Base-by-base conservation (phyloP, 2,329 filamentous ascomycete species). In the Curvularia eragrostidis region DNA sequence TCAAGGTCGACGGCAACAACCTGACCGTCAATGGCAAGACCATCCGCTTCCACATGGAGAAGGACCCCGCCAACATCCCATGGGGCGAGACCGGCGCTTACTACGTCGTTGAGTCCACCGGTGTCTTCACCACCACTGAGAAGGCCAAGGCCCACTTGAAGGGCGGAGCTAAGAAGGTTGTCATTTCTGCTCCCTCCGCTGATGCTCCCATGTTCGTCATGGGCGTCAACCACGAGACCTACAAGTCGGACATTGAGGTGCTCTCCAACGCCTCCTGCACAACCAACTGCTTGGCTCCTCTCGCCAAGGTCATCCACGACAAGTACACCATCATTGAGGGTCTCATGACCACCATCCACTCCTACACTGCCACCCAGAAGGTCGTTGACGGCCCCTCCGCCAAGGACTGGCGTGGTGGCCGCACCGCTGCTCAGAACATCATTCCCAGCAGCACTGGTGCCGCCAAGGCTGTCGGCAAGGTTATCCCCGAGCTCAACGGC, bases 181-280 rank as follows among this genome's bases (percentile, higher is more conserved):
- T 84, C 77, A 85, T 94, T 87, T 95, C 91, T 71, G 91, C 91
- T 77, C 91, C 91, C 75, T 96, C 91, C 64, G 90, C 91, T 71
- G 95, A 99, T 85, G 95, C 95, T 77, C 94, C 94, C 80, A 99
- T 99, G 95, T 99, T 96, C 88, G 95, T 99, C 79, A 96, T 97
- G 89, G 95, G 95, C 80, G 95, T 99, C 85, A 99, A 98, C 88
- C 86, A 98, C 84, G 87, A 93, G 81, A 86, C 82, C 75, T 98
- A 98, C 89, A 94, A 91, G 81, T 89, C 90, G 79, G 91, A 91
- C 80, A 87, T 95, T 81, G 84, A 92, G 75, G 89, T 99, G 81
- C 91, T 98, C 85, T 98, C 95, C 84, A 99, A 99, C 86, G 95
- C 95, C 75, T 98, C 95, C 74, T 98, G 95, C 92, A 99, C 95